Conservation (phyloP, 2,329 filamentous ascomycete species). For the Arachnopeziza araneosa region DNA sequence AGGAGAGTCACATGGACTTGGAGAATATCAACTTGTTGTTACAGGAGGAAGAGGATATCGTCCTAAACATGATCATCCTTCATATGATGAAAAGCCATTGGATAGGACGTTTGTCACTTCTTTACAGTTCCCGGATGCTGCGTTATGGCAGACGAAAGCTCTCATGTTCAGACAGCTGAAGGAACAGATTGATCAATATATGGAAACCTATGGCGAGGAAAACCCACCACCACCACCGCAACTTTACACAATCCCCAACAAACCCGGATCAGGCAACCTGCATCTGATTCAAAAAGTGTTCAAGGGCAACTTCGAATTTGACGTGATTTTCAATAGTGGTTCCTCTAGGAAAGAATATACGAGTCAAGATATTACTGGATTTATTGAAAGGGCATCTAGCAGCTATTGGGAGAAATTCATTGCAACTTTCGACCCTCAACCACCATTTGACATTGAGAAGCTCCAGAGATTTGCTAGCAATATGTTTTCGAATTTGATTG, state of each 20-base stretch:
- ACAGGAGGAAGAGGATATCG: constrained; percentile 63
- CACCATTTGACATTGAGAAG: constrained; percentile 68
- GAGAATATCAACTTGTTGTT: constrained; percentile 72
- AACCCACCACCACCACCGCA: constrained; percentile 78
- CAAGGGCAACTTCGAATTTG: constrained; percentile 85
- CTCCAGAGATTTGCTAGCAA: constrained; percentile 78
- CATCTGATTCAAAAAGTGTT: constrained; percentile 92
- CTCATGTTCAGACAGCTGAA: constrained; percentile 60
- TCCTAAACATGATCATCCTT: constrained; percentile 58
- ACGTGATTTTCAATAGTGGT: constrained; percentile 80
- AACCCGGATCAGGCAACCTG: constrained; percentile 66
- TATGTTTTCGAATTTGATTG: constrained; percentile 90
- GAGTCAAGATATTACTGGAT: constrained; percentile 60
- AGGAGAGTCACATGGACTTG: constrained; percentile 66
- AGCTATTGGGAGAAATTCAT: constrained; percentile 72
- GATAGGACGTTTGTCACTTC: constrained; percentile 74
- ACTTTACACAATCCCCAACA: constrained; percentile 72
- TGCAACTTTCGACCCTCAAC: constrained; percentile 63
- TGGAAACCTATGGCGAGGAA: constrained; percentile 55
- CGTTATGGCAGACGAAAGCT: constrained; percentile 79
- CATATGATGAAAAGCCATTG: constrained; percentile 63
- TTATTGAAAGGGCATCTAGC: constrained; percentile 60
- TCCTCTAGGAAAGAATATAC: constrained; percentile 53
- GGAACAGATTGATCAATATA: constrained; percentile 52
- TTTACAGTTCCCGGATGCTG: constrained; percentile 56